These are phyloP conservation scores for Diaporthe citrichinensis DNA, from an alignment of 2,329 filamentous ascomycete species.

Conservation along the genomic window DNA sequence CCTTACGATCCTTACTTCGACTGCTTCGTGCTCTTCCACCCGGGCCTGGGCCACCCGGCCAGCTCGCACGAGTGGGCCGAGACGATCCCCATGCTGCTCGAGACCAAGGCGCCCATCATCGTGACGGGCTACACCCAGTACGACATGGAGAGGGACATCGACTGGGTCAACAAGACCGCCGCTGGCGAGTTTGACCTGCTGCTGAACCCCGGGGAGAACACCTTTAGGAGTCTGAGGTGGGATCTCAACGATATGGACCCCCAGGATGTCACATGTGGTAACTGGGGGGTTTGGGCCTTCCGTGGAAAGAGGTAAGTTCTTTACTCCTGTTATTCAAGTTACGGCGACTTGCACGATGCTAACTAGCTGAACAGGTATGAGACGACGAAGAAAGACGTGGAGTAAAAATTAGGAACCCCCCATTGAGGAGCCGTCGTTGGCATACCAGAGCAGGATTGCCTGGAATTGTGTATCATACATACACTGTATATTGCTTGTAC, in stretches of 20 bases:
- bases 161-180: slow-evolving; percentile 89
- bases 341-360: slow-evolving; percentile 45
- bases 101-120: slow-evolving; percentile 95
- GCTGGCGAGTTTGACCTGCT: slow-evolving; percentile 93
- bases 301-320: slow-evolving; percentile 88
- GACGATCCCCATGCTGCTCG: slow-evolving; percentile 88
- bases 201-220: slow-evolving; percentile 92
- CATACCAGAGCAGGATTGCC: background rate
- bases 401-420: slow-evolving; percentile 24
- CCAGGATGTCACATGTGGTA: slow-evolving; percentile 93
- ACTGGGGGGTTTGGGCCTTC: slow-evolving; percentile 98
- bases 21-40: slow-evolving; percentile 97
- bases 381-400: slow-evolving; percentile 68
- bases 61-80: slow-evolving; percentile 95
- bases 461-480: background rate
- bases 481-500: slow-evolving; percentile 27
- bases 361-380: slow-evolving; percentile 68
- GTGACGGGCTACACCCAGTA: slow-evolving; percentile 96
- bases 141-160: slow-evolving; percentile 93
- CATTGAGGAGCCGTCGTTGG: background rate
- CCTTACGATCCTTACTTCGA: slow-evolving; percentile 99
- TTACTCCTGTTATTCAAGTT: background rate
- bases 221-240: slow-evolving; percentile 94
- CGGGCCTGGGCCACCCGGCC: slow-evolving; percentile 93
- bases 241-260: slow-evolving; percentile 96